phyloP scores from a whole-genome alignment of 2,329 filamentous ascomycete genomes.

The Aureobasidium sp. region DNA sequence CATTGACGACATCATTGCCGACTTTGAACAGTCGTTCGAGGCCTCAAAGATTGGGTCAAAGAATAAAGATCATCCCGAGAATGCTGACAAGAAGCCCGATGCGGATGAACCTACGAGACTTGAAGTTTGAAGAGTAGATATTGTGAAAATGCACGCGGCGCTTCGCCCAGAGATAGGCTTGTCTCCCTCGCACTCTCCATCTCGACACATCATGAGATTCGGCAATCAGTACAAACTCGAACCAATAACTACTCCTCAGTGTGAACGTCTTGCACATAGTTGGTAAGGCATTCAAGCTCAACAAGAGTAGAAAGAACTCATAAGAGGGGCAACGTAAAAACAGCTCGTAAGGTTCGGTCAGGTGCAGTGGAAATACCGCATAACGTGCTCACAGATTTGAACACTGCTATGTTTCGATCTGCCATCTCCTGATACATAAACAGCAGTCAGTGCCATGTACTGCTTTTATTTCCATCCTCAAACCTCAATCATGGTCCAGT shows the following conservation, averaged over 20 bases:
- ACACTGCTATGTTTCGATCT: background rate
- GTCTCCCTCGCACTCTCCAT: background rate
- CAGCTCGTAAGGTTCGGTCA: background rate
- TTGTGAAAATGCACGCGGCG: background rate
- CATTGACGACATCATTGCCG: constrained; percentile 93
- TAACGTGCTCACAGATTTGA: background rate
- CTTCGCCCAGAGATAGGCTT: background rate
- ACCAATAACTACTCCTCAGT: background rate
- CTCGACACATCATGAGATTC: background rate
- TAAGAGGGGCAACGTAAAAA: background rate
- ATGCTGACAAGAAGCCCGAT: constrained; percentile 25
- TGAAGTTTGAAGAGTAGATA: constrained; percentile 10
- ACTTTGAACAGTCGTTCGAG: constrained; percentile 86
- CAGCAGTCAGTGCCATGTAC: background rate
- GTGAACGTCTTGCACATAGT: background rate
- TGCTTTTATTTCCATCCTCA: background rate
- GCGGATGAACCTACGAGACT: constrained; percentile 23
- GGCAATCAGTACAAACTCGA: background rate
- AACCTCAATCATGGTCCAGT: background rate
- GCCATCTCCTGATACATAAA: background rate
- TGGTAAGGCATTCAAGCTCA: background rate
- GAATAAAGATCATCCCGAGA: constrained; percentile 29
- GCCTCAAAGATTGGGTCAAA: constrained; percentile 29
- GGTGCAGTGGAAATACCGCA: background rate
- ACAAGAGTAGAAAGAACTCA: background rate